phyloP scores from a whole-genome alignment of 495 filamentous ascomycete genomes.

The Amniculicola lignicola region DNA sequence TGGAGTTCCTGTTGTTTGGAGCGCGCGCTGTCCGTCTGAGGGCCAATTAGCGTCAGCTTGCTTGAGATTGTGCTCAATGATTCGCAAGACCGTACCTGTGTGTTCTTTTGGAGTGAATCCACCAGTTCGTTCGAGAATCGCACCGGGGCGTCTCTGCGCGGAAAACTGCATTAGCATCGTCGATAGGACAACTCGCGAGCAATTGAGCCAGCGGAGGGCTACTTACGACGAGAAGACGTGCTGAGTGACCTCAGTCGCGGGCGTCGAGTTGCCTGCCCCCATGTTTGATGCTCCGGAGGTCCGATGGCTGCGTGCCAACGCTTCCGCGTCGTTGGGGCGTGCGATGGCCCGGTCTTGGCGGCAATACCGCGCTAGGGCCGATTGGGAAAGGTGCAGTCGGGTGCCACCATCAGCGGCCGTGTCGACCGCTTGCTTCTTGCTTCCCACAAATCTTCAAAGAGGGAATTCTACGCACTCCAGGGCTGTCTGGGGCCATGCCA shows the following conservation, averaged over 20 bases:
- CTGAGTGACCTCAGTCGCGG: conserved; percentile 33
- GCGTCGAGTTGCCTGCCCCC: conserved; percentile 42
- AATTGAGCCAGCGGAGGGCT: conserved; percentile 3
- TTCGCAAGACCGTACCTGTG: conserved; percentile 59
- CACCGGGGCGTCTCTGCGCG: conserved; percentile 69
- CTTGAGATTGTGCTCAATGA: neutral
- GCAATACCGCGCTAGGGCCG: conserved; percentile 8
- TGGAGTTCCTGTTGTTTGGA: conserved; percentile 78
- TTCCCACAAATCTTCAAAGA: no score
- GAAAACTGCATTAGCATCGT: conserved; percentile 16
- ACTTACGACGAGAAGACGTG: conserved; percentile 44
- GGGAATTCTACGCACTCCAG: no score
- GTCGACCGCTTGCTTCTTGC: no score
- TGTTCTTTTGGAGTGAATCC: conserved; percentile 74
- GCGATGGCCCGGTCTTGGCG: conserved; percentile 19
- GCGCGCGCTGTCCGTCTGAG: conserved; percentile 81
- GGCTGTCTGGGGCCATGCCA: no score
- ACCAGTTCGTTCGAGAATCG: conserved; percentile 83
- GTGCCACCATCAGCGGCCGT: no score
- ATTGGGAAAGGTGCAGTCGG: conserved; percentile 4
- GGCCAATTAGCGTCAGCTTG: conserved; percentile 15
- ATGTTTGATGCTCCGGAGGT: conserved; percentile 31
- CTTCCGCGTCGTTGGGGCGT: conserved; percentile 12
- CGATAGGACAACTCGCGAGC: neutral
- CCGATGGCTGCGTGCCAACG: conserved; percentile 3